Conservation (phyloP, 1,284 basidiomycete genomes). For the Jaminaea rosea region DNA sequence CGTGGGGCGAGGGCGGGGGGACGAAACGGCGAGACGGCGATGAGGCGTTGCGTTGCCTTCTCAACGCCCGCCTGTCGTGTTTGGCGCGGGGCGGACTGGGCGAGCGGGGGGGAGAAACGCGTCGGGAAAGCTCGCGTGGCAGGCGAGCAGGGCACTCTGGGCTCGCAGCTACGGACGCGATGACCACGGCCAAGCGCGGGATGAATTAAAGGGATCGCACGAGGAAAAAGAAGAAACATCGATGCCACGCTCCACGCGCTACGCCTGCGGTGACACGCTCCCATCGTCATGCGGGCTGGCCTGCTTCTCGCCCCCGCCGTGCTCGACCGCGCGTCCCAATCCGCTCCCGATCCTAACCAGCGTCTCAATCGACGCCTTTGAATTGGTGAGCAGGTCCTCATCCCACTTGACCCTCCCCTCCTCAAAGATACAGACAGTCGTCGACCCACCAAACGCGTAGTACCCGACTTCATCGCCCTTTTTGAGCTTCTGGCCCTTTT, state of each 20-base stretch:
- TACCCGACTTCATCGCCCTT: constrained; percentile 76
- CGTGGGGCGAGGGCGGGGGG: neutral
- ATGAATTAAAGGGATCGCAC: neutral
- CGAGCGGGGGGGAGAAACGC: no score
- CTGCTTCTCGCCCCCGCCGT: neutral
- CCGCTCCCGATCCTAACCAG: constrained; percentile 57
- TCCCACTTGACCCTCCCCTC: constrained; percentile 75
- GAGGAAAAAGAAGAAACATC: no score
- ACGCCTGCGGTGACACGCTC: no score
- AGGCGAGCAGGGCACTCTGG: neutral
- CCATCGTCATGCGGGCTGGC: no score
- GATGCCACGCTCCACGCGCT: no score
- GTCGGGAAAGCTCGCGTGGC: no score
- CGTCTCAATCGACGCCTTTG: constrained; percentile 60
- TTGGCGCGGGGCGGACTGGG: neutral
- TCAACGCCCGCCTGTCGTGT: neutral
- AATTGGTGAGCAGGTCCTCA: constrained; percentile 72
- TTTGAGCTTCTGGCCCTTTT: constrained; percentile 67
- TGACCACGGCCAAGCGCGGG: no score
- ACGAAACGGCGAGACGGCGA: neutral
- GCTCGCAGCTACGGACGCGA: neutral
- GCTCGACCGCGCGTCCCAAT: constrained; percentile 14
- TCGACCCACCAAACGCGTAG: constrained; percentile 49
- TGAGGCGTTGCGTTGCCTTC: neutral
- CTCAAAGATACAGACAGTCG: constrained; percentile 51